Evolutionary conservation across 768 basidiomycete genomes (phyloP), one percentile per base, ranked within the genome.

Genomic region (Serendipita sp.): DNA sequence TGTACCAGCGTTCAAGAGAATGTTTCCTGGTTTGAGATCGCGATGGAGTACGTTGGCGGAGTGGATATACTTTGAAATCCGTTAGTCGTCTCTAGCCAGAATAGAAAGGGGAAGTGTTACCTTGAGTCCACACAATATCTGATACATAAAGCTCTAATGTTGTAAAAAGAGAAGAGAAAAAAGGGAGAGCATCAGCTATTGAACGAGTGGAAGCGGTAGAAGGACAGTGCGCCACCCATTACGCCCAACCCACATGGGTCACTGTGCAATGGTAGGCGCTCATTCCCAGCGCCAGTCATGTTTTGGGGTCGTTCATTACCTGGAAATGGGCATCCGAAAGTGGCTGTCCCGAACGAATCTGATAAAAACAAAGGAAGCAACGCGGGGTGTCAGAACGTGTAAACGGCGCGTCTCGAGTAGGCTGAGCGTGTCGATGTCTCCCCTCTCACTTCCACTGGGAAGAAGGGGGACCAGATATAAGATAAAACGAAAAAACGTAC

Each of bases 41-140:
- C 94, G 86, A 72, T 97, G 94, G 45, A 96, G 79, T n/a, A 96
- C 94, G 68, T 96, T 95, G 34, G 94, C 93, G 50, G 91, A 94
- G 74, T 96, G 93, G 71, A 97, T 97, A 70, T 97, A 97, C 76
- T 77, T 14, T 16, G 24, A 14, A 38, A 61, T 30, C 34, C 24
- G 26, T 42, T 38, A 38, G 4, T 14, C 4, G 34, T 14, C 4
- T 14, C 34, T 38, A 2, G 34, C 38, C 38, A 4, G 42, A 30
- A 28, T 53, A 31, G 50, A 56, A 45, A 31, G n/a, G 9, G 61
- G 13, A 20, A 38, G 43, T 26, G 24, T 41, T 17, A 76, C 76
- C 69, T 98, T 97, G 56, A 99, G 77, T 2, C 96, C 96, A 68
- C 96, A 99, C 13, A 99, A 84, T 1, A 95, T 98, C 72, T 98